phyloP scores from a whole-genome alignment of 1,139 yeast species.

The Wickerhamomyces sp. region DNA sequence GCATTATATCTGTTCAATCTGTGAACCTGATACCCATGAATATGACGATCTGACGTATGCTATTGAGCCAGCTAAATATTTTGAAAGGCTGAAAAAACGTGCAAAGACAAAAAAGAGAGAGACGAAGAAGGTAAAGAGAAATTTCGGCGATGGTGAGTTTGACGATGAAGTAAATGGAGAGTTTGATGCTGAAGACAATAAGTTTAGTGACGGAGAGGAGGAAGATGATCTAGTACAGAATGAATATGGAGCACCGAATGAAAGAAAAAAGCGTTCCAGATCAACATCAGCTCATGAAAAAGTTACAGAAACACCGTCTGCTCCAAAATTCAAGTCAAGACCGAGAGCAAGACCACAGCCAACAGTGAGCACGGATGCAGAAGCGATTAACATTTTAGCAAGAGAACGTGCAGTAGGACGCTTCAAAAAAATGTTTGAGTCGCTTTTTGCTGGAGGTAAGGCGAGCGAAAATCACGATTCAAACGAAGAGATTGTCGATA shows the following conservation, averaged over 20 bases:
- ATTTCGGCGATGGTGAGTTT: constrained; percentile 3
- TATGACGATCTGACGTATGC: constrained; percentile 28
- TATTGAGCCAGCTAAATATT: constrained; percentile 26
- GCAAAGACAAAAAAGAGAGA: constrained; percentile 6
- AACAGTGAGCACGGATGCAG: not conserved
- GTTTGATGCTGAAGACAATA: constrained; percentile 8
- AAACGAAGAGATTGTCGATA: constrained; percentile 37
- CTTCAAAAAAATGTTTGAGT: constrained; percentile 18
- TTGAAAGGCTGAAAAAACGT: constrained; percentile 10
- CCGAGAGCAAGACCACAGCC: constrained; percentile 1
- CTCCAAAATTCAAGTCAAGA: constrained; percentile 3
- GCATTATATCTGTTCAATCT: constrained; percentile 44
- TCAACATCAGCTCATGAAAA: not conserved
- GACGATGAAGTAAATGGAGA: constrained; percentile 13
- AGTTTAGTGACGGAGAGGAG: constrained; percentile 6
- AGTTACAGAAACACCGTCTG: not conserved
- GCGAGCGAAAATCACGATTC: constrained; percentile 11
- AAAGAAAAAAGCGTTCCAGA: not conserved
- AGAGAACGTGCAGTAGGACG: constrained; percentile 19
- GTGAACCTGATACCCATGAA: constrained; percentile 34
- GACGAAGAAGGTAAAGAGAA: not conserved
- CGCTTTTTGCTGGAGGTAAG: constrained; percentile 10
- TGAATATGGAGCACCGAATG: constrained; percentile 2
- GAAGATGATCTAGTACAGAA: constrained; percentile 1
- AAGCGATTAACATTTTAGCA: constrained; percentile 18